These are phyloP conservation scores for Microsporum ferrugineum DNA, from an alignment of 2,329 filamentous ascomycete species.

Conservation along the genomic window DNA sequence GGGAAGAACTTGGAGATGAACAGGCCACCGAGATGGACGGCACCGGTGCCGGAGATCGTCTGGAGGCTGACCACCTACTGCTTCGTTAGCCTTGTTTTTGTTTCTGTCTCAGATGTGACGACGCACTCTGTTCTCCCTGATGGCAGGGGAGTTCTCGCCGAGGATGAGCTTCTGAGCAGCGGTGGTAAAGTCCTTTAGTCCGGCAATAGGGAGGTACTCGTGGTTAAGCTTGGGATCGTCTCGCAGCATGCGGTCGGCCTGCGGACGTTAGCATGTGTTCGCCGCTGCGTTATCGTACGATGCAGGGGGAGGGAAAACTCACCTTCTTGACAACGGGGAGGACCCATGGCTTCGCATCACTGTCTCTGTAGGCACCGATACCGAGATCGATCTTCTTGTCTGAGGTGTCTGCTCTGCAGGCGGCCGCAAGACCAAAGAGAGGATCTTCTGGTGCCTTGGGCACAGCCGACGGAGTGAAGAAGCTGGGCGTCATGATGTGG, in stretches of 20 bases:
- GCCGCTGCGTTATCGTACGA: background rate
- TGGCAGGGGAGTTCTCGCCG: conserved; percentile 65
- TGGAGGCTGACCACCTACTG: conserved; percentile 60
- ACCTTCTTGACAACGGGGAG: conserved; percentile 95
- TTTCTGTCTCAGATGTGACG: background rate
- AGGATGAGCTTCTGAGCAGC: conserved; percentile 88
- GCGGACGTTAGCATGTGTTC: background rate
- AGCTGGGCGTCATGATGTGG: conserved; percentile 22
- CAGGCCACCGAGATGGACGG: conserved; percentile 81
- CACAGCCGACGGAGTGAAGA: conserved; percentile 64
- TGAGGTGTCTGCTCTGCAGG: conserved; percentile 66
- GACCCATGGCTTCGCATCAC: conserved; percentile 95
- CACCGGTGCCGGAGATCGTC: conserved; percentile 94
- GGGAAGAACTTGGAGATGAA: conserved; percentile 90
- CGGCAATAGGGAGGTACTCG: conserved; percentile 95
- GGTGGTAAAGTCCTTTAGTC: conserved; percentile 70
- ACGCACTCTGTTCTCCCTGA: conserved; percentile 65
- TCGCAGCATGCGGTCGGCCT: conserved; percentile 85
- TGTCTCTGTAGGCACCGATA: conserved; percentile 87
- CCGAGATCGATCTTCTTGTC: conserved; percentile 86
- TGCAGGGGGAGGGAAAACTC: background rate
- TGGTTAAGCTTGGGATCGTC: conserved; percentile 87
- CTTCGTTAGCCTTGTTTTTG: background rate
- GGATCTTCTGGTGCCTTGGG: conserved; percentile 90
- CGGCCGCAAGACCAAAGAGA: conserved; percentile 83